Conservation (phyloP, 768 basidiomycete genomes). For the Tulasnella sp. region DNA sequence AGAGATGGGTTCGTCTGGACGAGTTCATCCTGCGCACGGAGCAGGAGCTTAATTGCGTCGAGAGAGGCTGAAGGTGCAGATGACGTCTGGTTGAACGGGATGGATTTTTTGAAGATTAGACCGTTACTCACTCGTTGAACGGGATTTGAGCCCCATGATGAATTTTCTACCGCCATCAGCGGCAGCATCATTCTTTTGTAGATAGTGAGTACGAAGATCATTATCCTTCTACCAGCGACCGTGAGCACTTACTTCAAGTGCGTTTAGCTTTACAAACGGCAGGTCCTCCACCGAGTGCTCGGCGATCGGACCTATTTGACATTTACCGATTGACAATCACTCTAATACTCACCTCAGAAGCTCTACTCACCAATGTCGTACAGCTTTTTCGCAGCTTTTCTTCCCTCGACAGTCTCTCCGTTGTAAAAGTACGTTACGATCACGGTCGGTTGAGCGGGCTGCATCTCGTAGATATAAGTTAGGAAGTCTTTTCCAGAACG, state of each 20-base stretch:
- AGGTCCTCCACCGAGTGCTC: neutral
- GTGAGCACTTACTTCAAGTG: neutral
- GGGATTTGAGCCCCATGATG: neutral
- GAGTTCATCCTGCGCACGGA: neutral
- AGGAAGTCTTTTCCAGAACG: neutral
- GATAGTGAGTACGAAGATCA: neutral
- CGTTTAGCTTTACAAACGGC: conserved; percentile 1
- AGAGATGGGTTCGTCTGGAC: neutral
- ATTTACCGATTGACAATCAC: neutral
- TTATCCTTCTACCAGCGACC: neutral
- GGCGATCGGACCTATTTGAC: neutral
- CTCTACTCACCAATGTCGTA: neutral
- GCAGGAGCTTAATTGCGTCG: neutral
- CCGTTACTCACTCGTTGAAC: neutral
- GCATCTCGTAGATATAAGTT: neutral
- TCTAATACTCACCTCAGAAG: neutral
- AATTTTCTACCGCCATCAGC: neutral
- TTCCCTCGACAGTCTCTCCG: neutral
- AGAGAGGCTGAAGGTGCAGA: neutral
- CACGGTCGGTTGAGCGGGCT: neutral
- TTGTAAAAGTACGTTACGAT: neutral
- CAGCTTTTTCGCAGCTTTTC: neutral
- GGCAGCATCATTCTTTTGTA: neutral
- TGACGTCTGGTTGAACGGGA: neutral
- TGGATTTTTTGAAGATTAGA: neutral